These are phyloP conservation scores for Gaeumannomyces sp. DNA, from an alignment of 2,329 filamentous ascomycete genomes.

Conservation along the genomic window DNA sequence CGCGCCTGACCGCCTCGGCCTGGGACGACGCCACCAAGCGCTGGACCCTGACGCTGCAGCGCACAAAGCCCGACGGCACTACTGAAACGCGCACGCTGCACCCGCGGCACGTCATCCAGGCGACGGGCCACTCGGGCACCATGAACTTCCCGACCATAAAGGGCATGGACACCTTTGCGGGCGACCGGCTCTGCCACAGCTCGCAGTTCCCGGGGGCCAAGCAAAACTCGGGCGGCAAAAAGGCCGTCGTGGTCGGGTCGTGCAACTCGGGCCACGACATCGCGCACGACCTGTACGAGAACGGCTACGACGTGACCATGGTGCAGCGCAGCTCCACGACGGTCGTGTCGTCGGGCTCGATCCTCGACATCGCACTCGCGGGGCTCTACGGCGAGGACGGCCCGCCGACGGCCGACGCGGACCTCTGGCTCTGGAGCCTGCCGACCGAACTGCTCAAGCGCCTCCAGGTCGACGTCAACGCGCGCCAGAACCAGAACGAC, in stretches of 20 bases:
- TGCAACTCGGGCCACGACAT: conserved; percentile 57
- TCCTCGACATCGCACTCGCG: conserved; percentile 37
- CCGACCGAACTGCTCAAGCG: conserved; percentile 47
- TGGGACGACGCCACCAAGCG: conserved; percentile 42
- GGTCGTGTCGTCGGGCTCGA: conserved; percentile 42
- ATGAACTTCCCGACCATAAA: conserved; percentile 53
- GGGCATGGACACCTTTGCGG: conserved; percentile 46
- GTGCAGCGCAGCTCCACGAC: conserved; percentile 53
- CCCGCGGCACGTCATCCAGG: conserved; percentile 59
- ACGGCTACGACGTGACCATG: conserved; percentile 53
- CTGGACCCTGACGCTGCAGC: conserved; percentile 52
- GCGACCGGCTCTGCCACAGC: conserved; percentile 48
- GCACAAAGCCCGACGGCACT: conserved; percentile 38
- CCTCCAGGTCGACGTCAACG: conserved; percentile 37
- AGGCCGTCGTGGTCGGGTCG: conserved; percentile 50
- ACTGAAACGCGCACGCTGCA: conserved; percentile 47
- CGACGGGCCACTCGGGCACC: conserved; percentile 63
- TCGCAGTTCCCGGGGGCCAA: conserved; percentile 42
- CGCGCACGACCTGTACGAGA: conserved; percentile 50
- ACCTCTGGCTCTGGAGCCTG: conserved; percentile 43
- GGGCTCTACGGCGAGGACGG: conserved; percentile 31
- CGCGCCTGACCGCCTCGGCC: conserved; percentile 38
- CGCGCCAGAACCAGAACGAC: conserved; percentile 29
- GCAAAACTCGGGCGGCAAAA: conserved; percentile 33
- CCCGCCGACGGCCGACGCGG: conserved; percentile 51